Evolutionary conservation across 1,284 basidiomycete genomes (phyloP), one percentile per base, ranked within the genome.

Genomic region (Puccinia novopanici): DNA sequence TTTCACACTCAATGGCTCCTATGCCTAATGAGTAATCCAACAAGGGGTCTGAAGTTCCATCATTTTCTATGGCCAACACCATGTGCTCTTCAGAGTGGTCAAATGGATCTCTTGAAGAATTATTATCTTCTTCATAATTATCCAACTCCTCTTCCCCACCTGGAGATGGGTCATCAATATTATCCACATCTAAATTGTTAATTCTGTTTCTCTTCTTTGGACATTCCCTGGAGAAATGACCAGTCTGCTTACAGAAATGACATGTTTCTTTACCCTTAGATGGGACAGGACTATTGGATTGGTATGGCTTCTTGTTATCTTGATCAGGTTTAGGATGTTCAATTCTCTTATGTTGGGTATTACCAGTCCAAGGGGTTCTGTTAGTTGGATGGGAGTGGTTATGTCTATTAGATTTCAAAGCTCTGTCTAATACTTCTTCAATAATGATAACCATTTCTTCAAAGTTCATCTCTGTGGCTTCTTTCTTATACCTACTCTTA

Each of bases 361-460:
- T 59, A 30, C 27, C 27, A 3, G 6, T 59, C n/a, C 27, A 59
- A 24, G 55, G 6, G 8, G 24, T 59, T 12, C 55, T 59, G 24
- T 59, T 27, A 30, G n/a, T 10, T 30, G 19, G 30, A 24, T 59
- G 12, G 17, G 10, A 4, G 12, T 27, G 10, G 24, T 27, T 10
- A 12, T 12, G 8, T 59, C 8, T 12, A 3, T 30, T 59, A 59
- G 3, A 6, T 34, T 34, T 59, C 57, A 59, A 34, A 12, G n/a
- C 27, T 34, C 57, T 59, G 27, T 59, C n/a, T n/a, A 59, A 15
- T 27, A 59, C 4, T 12, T 59, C 27, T 59, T 59, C 57, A 30
- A 59, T 13, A 2, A 59, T 59, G 57, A 59, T 59, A 34, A 59
- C 57, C 57, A 59, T 59, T 10, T 59, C 57, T 9, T 59, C 57